These are phyloP conservation scores for Ceratocystis papillata DNA, from an alignment of 2,329 filamentous ascomycete genomes.

Conservation along the genomic window DNA sequence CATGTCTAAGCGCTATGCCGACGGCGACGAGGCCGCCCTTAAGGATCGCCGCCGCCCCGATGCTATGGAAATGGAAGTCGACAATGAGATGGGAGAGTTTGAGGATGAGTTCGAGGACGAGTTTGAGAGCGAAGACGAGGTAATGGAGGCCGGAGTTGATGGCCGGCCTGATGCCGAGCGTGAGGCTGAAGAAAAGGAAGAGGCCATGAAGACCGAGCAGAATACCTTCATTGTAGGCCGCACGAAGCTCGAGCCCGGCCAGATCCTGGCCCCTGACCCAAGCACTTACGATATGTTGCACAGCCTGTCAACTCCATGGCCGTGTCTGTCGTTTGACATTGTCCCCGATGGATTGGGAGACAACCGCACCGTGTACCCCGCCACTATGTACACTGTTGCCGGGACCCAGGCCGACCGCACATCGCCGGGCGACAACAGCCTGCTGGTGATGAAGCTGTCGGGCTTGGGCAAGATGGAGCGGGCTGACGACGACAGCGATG, in stretches of 20 bases:
- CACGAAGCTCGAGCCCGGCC: slow-evolving; percentile 79
- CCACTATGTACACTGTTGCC: slow-evolving; percentile 87
- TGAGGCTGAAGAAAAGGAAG: slow-evolving; percentile 75
- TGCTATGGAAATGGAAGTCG: slow-evolving; percentile 54
- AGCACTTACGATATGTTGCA: slow-evolving; percentile 98
- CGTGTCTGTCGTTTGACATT: slow-evolving; percentile 92
- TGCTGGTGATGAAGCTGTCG: slow-evolving; percentile 95
- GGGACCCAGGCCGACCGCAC: slow-evolving; percentile 80
- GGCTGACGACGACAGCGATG: slow-evolving; percentile 51
- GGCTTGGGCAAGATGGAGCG: slow-evolving; percentile 79
- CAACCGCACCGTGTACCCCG: slow-evolving; percentile 83
- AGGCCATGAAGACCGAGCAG: slow-evolving; percentile 86
- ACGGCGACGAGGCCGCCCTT: slow-evolving; percentile 39
- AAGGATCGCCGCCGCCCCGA: slow-evolving; percentile 53
- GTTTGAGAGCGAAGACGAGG: slow-evolving; percentile 80
- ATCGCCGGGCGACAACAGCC: slow-evolving; percentile 72
- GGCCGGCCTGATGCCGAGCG: slow-evolving; percentile 84
- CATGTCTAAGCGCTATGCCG: slow-evolving; percentile 53
- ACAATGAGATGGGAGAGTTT: slow-evolving; percentile 63
- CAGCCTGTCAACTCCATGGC: slow-evolving; percentile 87
- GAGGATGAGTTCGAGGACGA: slow-evolving; percentile 94
- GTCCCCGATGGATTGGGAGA: slow-evolving; percentile 77
- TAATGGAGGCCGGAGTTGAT: slow-evolving; percentile 88
- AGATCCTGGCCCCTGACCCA: slow-evolving; percentile 80
- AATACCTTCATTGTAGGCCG: slow-evolving; percentile 92